These are phyloP conservation scores for Ustilago loliicola DNA, from an alignment of 1,284 basidiomycete species.

Conservation along the genomic window DNA sequence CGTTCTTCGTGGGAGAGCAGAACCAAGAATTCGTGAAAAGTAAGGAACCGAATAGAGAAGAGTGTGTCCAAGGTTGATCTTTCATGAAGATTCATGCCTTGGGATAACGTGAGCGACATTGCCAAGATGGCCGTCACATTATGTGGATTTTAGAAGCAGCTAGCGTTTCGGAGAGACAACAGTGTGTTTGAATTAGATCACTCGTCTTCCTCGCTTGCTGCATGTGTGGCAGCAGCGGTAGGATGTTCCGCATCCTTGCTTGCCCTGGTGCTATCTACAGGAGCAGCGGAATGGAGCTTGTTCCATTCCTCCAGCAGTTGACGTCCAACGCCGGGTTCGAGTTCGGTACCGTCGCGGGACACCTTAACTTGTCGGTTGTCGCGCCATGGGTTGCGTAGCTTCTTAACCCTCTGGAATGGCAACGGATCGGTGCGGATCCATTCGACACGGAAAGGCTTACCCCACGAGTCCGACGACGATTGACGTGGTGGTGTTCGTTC, in stretches of 20 bases:
- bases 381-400: conserved; percentile 92
- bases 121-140: conserved; percentile 16
- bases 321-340: conserved; percentile 85
- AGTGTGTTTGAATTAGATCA: conserved; percentile 6
- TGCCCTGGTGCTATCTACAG: conserved; percentile 22
- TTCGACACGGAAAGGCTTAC: conserved; percentile 80
- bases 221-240: conserved; percentile 1
- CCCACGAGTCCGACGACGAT: conserved; percentile 52
- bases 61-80: background rate
- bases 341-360: conserved; percentile 90
- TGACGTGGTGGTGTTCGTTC: conserved; percentile 35
- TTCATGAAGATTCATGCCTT: background rate
- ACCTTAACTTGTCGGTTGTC: conserved; percentile 87
- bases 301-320: conserved; percentile 84
- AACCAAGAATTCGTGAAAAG: background rate
- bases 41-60: background rate
- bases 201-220: conserved; percentile 48
- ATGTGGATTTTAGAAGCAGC: background rate
- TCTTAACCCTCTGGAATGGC: conserved; percentile 82
- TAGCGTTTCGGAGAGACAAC: background rate
- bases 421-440: conserved; percentile 84
- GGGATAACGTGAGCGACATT: conserved; percentile 10
- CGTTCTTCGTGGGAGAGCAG: background rate
- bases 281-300: conserved; percentile 14
- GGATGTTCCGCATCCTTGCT: conserved; percentile 9